Conservation (phyloP, 139 green algal species). For the Closterium sp. region DNA sequence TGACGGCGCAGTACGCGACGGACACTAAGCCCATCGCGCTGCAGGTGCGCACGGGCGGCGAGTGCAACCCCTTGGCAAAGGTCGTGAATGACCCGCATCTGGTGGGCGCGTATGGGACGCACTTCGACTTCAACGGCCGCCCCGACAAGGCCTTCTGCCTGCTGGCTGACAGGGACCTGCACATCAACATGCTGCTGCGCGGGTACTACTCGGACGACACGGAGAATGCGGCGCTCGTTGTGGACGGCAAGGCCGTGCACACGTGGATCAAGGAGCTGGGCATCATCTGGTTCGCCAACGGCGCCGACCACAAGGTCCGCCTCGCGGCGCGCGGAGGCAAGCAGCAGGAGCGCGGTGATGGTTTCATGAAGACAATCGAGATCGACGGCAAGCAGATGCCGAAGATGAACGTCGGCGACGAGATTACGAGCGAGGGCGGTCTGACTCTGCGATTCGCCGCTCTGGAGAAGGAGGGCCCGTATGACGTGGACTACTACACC, state of each 20-base stretch:
- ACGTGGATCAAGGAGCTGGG: slow-evolving; percentile 32
- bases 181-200: slow-evolving; percentile 45
- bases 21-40: not conserved
- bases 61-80: not conserved
- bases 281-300: not conserved
- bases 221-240: slow-evolving; percentile 1
- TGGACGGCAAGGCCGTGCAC: slow-evolving; percentile 28
- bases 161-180: slow-evolving; percentile 6
- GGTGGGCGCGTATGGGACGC: slow-evolving; percentile 16
- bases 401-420: not conserved
- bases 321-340: not conserved
- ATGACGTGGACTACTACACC: slow-evolving; percentile 28
- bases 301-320: not conserved
- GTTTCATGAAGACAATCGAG: not conserved
- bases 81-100: slow-evolving; percentile 35
- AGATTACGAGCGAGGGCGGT: not conserved
- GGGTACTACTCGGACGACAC: slow-evolving; percentile 16
- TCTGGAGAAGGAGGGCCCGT: slow-evolving; percentile 6
- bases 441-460: not conserved
- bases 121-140: slow-evolving; percentile 43
- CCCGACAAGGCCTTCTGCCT: slow-evolving; percentile 36
- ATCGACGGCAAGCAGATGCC: not conserved
- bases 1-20: not conserved
- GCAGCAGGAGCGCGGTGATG: not conserved
- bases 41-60: not conserved